Evolutionary conservation across 1,284 basidiomycete species (phyloP), one percentile per base, ranked within the genome.

Genomic region (Calocybe gambosa): DNA sequence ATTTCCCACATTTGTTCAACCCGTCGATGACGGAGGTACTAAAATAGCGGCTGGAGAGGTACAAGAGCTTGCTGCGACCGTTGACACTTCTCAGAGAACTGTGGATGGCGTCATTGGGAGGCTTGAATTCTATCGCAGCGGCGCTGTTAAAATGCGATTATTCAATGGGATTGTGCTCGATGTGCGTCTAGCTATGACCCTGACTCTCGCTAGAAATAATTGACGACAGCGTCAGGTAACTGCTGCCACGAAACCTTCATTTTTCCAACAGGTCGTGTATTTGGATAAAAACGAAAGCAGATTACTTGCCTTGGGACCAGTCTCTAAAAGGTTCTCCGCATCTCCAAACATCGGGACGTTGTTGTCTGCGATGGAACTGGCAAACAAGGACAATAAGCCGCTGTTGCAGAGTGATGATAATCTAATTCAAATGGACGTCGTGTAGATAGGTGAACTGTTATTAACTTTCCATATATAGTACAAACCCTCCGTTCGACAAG

Each of bases 181-280:
- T 59, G 92, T 93, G 64, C 46, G 82, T 66, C 9, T 18, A 37
- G 43, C 40, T 43, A 43, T 43, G 15, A 15, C 18, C 20, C 34
- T 39, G 16, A 21, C n/a, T 18, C 31, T 49, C 15, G 18, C 31
- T 49, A 18, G 29, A 10, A 40, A 21, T 46, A 49, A 29, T 35
- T 52, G 31, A 45, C 34, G 35, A 42, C 39, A 19, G 9, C 28
- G 41, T 23, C 59, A 95, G 89, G 84, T 96, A 19, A 80, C 78
- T 3, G 81, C 87, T 9, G 90, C 87, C 13, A 92, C 89, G 6
- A 87, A 89, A 51, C 80, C 89, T 1, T 89, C 89, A 0, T 97
- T 96, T 65, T 73, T 95, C 7, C 91, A 96, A 61, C 90, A 95
- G 52, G 83, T 90, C 5, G 84, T 91, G 39, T 75, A 85, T 54